Evolutionary conservation across 306 rosid genomes (phyloP).

Genomic region (Medicago ruthenica): DNA sequence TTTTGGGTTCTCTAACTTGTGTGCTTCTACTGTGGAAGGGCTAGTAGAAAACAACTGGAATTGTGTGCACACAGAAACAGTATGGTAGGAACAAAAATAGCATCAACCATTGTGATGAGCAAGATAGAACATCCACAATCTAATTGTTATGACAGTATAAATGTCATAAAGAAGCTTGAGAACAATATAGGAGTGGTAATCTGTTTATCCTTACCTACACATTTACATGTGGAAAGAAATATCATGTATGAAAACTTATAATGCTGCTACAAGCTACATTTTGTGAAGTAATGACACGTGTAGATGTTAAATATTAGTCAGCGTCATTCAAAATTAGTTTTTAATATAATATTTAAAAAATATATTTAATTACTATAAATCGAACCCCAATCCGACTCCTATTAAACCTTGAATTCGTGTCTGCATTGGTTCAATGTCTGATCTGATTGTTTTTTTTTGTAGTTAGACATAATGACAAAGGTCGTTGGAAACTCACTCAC

Average conservation of each 20-base stretch:
- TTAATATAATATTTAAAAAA: too few species aligned
- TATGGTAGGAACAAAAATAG: not conserved
- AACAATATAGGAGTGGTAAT: conserved; percentile 5
- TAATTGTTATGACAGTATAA: not conserved
- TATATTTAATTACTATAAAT: too few species aligned
- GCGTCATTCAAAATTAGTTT: too few species aligned
- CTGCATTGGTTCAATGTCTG: too few species aligned
- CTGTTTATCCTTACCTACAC: not conserved
- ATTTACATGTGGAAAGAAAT: not conserved
- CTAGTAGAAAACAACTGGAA: not conserved
- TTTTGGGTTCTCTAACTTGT: too few species aligned
- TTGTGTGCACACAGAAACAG: not conserved
- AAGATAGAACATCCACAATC: too few species aligned
- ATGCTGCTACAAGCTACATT: not conserved
- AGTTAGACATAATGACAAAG: too few species aligned
- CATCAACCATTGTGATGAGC: not conserved
- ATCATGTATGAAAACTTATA: conserved; percentile 3
- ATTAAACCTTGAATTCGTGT: too few species aligned
- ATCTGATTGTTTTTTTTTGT: too few species aligned
- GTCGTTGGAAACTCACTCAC: too few species aligned
- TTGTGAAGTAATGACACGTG: not conserved
- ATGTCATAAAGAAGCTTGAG: not conserved
- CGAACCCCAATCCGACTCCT: too few species aligned
- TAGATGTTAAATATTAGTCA: too few species aligned
- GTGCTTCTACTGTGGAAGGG: not conserved